phyloP scores from a whole-genome alignment of 1,139 yeast species.

The Pichia sp. region DNA sequence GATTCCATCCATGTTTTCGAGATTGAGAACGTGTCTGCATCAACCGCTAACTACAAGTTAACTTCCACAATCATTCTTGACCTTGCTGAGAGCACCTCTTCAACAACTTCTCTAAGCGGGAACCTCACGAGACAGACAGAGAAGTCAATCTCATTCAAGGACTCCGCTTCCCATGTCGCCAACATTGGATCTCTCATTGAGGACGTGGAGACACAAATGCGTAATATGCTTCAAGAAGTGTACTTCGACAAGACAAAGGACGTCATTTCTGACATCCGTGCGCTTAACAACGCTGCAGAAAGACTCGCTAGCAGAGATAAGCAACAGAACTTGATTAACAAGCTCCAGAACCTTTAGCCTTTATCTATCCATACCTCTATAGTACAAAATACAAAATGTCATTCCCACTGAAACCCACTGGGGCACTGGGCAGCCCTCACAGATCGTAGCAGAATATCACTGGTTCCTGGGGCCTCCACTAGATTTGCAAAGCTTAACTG shows the following conservation, averaged over 20 bases:
- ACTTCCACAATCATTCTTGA: constrained; percentile 88
- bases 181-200: constrained; percentile 83
- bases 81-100: constrained; percentile 27
- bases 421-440: no score
- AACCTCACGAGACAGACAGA: constrained; percentile 76
- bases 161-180: constrained; percentile 59
- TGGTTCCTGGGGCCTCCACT: no score
- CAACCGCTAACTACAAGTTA: constrained; percentile 55
- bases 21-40: constrained; percentile 39
- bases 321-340: constrained; percentile 47
- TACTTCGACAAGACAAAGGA: constrained; percentile 94
- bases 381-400: no score
- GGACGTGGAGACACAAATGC: constrained; percentile 79
- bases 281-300: constrained; percentile 37
- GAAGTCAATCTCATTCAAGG: constrained; percentile 39
- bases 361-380: no score
- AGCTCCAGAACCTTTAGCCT: constrained; percentile 29
- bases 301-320: constrained; percentile 35
- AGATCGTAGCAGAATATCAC: no score
- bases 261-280: constrained; percentile 66
- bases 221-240: constrained; percentile 86
- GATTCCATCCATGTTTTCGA: constrained; percentile 69
- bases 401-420: no score
- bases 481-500: no score
- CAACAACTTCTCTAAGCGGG: constrained; percentile 53